Conservation (phyloP, 192 early-diverging fungal genomes). For the Coemansia sp. region DNA sequence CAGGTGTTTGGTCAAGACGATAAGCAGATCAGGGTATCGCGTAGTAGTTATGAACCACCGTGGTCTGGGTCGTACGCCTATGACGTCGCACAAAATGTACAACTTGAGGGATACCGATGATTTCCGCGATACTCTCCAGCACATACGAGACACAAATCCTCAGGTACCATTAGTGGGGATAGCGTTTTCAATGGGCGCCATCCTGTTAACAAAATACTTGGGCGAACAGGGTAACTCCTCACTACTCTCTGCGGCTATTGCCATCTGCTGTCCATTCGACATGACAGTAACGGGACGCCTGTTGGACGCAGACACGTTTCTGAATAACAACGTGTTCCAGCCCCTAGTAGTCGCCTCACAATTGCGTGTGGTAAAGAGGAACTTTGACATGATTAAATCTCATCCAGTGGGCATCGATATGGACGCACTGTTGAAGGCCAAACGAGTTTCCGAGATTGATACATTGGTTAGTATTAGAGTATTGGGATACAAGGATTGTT, state of each 20-base stretch:
- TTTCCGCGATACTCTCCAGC: slow-evolving; percentile 4
- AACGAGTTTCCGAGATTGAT: slow-evolving; percentile 75
- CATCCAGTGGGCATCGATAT: slow-evolving; percentile 34
- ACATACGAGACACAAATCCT: slow-evolving; percentile 49
- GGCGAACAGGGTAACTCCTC: slow-evolving; percentile 72
- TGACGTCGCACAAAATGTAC: slow-evolving; percentile 63
- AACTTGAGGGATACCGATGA: slow-evolving; percentile 75
- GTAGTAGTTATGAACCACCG: slow-evolving; percentile 58
- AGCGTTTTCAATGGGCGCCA: slow-evolving; percentile 85
- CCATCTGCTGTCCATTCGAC: slow-evolving; percentile 79
- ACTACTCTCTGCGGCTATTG: slow-evolving; percentile 64
- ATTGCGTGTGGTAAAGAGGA: slow-evolving; percentile 31
- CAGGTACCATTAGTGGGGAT: slow-evolving; percentile 67
- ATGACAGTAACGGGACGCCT: slow-evolving; percentile 45
- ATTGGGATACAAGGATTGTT: slow-evolving; percentile 72
- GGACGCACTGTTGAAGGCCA: slow-evolving; percentile 51
- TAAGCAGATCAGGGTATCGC: slow-evolving; percentile 54
- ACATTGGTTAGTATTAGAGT: slow-evolving; percentile 61
- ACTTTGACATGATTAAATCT: slow-evolving; percentile 38
- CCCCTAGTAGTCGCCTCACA: slow-evolving; percentile 48
- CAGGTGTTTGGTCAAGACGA: slow-evolving; percentile 62
- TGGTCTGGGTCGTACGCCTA: slow-evolving; percentile 9
- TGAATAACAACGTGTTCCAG: slow-evolving; percentile 57
- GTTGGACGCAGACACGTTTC: slow-evolving; percentile 46
- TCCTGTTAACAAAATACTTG: slow-evolving; percentile 81